Base-by-base conservation (phyloP, 2,329 filamentous ascomycete genomes). In the Aspergillus versicolor region DNA sequence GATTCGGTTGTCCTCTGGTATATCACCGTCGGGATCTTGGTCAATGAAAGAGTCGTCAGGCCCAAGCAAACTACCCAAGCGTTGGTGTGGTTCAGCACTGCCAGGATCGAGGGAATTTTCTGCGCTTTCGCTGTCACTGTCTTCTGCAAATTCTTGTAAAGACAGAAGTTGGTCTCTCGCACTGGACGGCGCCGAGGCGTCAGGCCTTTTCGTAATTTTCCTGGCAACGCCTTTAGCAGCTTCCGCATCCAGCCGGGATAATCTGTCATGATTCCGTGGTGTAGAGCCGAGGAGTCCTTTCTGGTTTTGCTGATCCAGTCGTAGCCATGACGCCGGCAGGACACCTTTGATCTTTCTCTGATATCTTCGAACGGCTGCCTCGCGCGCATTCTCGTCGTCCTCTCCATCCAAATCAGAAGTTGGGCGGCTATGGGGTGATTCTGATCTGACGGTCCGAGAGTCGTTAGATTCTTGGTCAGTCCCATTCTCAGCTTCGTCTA, bases 281-380 rank as follows among this genome's bases (percentile, higher is more conserved):
- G 52, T 59, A 17, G 49, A 47, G 53, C 52, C 64, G 43, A 50
- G 22, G 12, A 59, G 61, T 58, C 54, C 64, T 57, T 58, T 64
- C n/a, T 70, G 70, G 37, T 68, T 68, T 56, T 73, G 70, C 47
- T 70, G 68, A 60, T 79, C 70, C 47, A 80, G 67, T 51, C 75
- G 70, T 22, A 77, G 59, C 75, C 76, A 81, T 22, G 79, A 81
- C 5, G 79, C 79, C 17, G 79, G 79, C 22, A 81, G 68, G 22
- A 81, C 79, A 24, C 79, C 79, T 57, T 76, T 75, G 12, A 79
- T 80, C 50, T 63, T 73, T 27, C 76, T 75, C 47, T 75, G 71
- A 12, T 75, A 61, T 24, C 59, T 63, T 58, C 69, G 67, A 11
- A 79, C 63, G 48, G 68, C 65, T 42, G 58, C 59, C 30, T 67